phyloP scores from a whole-genome alignment of 305 asterid genomes.

The Striga hermonthica region DNA sequence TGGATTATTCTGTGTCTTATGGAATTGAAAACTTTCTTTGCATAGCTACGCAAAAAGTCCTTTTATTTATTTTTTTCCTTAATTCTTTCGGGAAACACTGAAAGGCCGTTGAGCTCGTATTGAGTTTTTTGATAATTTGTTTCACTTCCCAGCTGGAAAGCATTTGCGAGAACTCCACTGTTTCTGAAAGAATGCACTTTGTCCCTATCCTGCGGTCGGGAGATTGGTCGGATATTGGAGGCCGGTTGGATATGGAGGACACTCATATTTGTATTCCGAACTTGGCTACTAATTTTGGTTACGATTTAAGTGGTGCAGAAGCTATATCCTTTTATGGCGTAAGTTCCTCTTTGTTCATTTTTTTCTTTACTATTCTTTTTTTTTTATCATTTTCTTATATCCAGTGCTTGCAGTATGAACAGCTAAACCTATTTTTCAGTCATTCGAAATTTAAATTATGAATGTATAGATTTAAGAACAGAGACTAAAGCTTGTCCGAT shows the following conservation, averaged over 20 bases:
- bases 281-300: slow-evolving; percentile 61
- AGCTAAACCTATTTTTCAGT: no score
- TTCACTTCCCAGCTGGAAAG: slow-evolving; percentile 61
- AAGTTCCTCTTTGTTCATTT: slow-evolving; percentile 44
- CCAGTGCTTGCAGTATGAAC: no score
- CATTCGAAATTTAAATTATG: no score
- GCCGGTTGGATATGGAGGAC: slow-evolving; percentile 75
- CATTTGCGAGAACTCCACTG: slow-evolving; percentile 58
- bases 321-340: slow-evolving; percentile 89
- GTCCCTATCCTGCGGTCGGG: slow-evolving; percentile 70
- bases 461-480: no score
- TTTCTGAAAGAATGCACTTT: slow-evolving; percentile 47
- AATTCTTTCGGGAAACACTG: no score
- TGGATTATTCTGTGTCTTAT: no score
- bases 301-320: slow-evolving; percentile 50
- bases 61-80: no score
- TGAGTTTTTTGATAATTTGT: neutral
- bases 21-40: neutral
- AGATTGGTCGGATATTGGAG: slow-evolving; percentile 82
- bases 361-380: neutral
- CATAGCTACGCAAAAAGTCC: neutral
- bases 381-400: no score
- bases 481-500: no score
- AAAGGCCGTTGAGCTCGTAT: no score
- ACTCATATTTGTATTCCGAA: slow-evolving; percentile 77